Conservation (phyloP, 148 eudicot species). For the Oxyria digyna region DNA sequence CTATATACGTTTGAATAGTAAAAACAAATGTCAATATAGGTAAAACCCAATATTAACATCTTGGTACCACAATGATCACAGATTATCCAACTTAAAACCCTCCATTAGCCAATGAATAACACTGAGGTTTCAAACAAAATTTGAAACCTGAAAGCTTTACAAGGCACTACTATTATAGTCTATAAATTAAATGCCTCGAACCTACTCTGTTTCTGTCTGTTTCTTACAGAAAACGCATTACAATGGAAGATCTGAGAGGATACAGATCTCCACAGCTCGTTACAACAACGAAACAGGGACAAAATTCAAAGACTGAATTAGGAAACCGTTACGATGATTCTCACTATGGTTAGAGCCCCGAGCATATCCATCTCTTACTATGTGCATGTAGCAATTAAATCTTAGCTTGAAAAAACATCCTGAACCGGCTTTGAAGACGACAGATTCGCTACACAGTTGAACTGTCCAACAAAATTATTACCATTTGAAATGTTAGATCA, state of each 20-base stretch:
- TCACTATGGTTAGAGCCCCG: too few relatives aligned
- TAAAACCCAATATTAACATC: neutral
- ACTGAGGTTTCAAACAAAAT: neutral
- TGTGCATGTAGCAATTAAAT: neutral
- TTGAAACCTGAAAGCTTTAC: neutral
- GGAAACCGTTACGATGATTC: neutral
- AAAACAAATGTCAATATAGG: neutral
- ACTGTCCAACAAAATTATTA: slow-evolving; percentile 34
- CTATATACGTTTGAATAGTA: neutral
- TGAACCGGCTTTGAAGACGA: slow-evolving; percentile 32
- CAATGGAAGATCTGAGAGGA: slow-evolving; percentile 1
- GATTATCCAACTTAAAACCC: neutral
- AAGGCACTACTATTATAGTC: neutral
- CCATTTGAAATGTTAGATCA: slow-evolving; percentile 4
- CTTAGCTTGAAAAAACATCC: slow-evolving; percentile 40
- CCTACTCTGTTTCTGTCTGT: neutral
- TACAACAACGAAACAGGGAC: neutral
- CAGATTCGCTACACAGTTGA: slow-evolving; percentile 56
- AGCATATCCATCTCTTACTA: slow-evolving; percentile 5
- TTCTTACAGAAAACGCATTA: neutral
- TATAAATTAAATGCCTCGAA: neutral
- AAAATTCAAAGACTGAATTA: neutral
- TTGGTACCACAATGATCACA: neutral
- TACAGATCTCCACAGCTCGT: neutral
- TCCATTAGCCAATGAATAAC: neutral